phyloP scores from a whole-genome alignment of 2,329 filamentous ascomycete species.

The Arthrinium puccinioides region DNA sequence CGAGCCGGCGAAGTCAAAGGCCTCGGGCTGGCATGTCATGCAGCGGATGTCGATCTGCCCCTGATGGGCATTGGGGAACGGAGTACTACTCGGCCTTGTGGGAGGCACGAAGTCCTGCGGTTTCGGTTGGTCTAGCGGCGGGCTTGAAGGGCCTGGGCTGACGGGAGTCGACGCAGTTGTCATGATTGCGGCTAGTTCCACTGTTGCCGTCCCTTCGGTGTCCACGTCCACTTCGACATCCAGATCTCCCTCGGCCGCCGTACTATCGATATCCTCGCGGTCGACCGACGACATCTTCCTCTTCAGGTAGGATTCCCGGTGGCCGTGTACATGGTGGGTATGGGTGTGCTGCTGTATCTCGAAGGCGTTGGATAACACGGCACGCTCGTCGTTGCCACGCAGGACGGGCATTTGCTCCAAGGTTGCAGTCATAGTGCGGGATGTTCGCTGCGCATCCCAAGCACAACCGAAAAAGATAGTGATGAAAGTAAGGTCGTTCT shows the following conservation, averaged over 20 bases:
- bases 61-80: conserved; percentile 48
- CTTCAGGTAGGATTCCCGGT: conserved; percentile 18
- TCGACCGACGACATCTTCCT: conserved; percentile 17
- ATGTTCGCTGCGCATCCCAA: too few relatives aligned
- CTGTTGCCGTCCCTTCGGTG: conserved; percentile 31
- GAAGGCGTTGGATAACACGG: conserved; percentile 5
- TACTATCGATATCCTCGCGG: too few relatives aligned
- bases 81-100: conserved; percentile 51
- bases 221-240: conserved; percentile 13
- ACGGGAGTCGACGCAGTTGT: conserved; percentile 45
- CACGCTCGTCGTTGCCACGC: not conserved
- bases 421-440: not conserved
- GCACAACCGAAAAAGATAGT: too few relatives aligned
- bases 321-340: too few relatives aligned
- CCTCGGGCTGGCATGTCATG: conserved; percentile 28
- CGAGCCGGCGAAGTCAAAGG: conserved; percentile 18
- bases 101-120: conserved; percentile 40
- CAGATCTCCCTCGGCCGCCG: too few relatives aligned
- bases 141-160: conserved; percentile 45
- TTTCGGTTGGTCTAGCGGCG: conserved; percentile 40
- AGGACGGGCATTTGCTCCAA: not conserved
- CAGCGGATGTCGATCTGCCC: conserved; percentile 35
- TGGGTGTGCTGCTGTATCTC: conserved; percentile 15
- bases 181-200: conserved; percentile 37
- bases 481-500: too few relatives aligned